Evolutionary conservation across 345 rosid genomes (phyloP).

Genomic region (Gossypium raimondii): DNA sequence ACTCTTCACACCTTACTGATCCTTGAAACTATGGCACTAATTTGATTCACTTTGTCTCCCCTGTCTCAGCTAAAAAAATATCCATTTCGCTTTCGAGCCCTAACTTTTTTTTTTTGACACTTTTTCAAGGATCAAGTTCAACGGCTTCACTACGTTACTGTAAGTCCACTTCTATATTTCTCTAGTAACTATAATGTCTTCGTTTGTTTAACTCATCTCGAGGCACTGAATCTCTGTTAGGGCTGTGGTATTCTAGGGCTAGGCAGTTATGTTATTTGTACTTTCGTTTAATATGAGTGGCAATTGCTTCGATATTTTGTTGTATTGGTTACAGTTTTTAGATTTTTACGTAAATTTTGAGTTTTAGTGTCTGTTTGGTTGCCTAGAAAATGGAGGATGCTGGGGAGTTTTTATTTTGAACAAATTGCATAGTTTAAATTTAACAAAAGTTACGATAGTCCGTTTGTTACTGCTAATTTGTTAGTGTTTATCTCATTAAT

Average conservation of each 20-base stretch:
- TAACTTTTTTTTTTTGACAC: slow-evolving; percentile 24
- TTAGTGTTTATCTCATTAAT: not conserved
- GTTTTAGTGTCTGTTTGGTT: slow-evolving; percentile 4
- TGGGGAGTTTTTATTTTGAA: not conserved
- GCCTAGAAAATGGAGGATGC: not conserved
- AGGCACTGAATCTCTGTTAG: slow-evolving; percentile 17
- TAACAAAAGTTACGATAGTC: not conserved
- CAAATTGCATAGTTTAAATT: not conserved
- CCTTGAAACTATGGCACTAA: slow-evolving; percentile 53
- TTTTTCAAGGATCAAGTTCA: slow-evolving; percentile 25
- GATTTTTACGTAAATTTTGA: slow-evolving; percentile 12
- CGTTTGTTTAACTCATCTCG: not conserved
- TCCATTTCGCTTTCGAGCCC: slow-evolving; percentile 27
- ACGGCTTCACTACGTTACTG: slow-evolving; percentile 25
- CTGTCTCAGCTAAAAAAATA: not conserved
- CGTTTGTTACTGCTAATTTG: not conserved
- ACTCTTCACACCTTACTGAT: slow-evolving; percentile 30
- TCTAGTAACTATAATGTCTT: slow-evolving; percentile 35
- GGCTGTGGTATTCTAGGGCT: slow-evolving; percentile 8
- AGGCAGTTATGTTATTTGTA: slow-evolving; percentile 18
- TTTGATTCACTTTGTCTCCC: slow-evolving; percentile 45
- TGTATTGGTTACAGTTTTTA: not conserved
- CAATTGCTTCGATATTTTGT: slow-evolving; percentile 29
- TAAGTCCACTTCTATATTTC: slow-evolving; percentile 26
- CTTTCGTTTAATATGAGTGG: slow-evolving; percentile 14